Percentiles rank a stretch among this genome's conserved stretches.
These are phyloP conservation scores for Fusarium buxicola DNA, from an alignment of 2,329 filamentous ascomycete genomes.

Conservation along the genomic window DNA sequence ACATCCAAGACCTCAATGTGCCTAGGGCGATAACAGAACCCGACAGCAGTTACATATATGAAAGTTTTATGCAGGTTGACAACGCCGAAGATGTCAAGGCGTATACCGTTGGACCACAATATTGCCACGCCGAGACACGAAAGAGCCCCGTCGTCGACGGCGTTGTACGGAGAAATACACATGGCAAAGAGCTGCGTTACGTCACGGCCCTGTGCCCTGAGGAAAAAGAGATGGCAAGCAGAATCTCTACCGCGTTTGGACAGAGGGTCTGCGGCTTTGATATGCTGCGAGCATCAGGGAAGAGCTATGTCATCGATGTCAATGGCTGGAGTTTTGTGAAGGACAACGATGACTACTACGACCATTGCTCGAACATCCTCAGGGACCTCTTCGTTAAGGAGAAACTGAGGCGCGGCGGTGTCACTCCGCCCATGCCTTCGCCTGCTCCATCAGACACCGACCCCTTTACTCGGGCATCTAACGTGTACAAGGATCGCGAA, in stretches of 20 bases:
- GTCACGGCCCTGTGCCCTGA: slow-evolving; percentile 85
- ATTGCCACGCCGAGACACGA: slow-evolving; percentile 95
- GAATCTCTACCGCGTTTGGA: slow-evolving; percentile 91
- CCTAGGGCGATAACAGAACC: slow-evolving; percentile 87
- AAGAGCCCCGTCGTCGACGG: slow-evolving; percentile 98
- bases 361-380: slow-evolving; percentile 87
- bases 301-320: slow-evolving; percentile 98
- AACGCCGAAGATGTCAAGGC: slow-evolving; percentile 99
- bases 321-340: slow-evolving; percentile 99
- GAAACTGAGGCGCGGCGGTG: slow-evolving; percentile 71
- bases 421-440: slow-evolving; percentile 66
- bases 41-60: slow-evolving; percentile 90
- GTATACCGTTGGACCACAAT: slow-evolving; percentile 92
- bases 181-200: slow-evolving; percentile 96
- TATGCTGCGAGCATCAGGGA: slow-evolving; percentile 84
- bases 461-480: slow-evolving; percentile 51
- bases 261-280: slow-evolving; percentile 98
- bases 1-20: slow-evolving; percentile 78
- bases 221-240: slow-evolving; percentile 87
- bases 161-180: slow-evolving; percentile 93
- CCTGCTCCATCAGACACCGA: slow-evolving; percentile 59
- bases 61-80: slow-evolving; percentile 95
- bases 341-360: slow-evolving; percentile 98
- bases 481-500: slow-evolving; percentile 56
- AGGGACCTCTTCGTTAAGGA: slow-evolving; percentile 90